Conservation (phyloP, 257 asterid genomes). For the Knoxia roxburghii region DNA sequence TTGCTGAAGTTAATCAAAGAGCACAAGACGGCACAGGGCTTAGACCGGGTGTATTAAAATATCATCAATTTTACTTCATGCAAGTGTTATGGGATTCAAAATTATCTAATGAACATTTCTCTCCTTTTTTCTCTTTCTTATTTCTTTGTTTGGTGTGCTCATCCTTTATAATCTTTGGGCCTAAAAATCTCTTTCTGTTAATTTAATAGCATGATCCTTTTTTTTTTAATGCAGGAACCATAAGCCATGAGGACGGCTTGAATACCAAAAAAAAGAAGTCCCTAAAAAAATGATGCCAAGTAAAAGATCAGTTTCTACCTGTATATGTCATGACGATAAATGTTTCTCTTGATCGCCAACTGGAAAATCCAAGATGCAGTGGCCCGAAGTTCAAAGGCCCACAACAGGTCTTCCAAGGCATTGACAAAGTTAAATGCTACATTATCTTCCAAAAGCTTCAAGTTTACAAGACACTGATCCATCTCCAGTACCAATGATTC, state of each 20-base stretch:
- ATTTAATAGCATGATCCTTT: neutral
- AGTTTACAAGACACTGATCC: conserved; percentile 57
- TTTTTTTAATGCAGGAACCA: neutral
- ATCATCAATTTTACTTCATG: neutral
- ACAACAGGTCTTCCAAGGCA: conserved; percentile 84
- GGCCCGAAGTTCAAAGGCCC: conserved; percentile 94
- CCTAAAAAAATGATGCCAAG: neutral
- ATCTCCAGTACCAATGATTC: conserved; percentile 58
- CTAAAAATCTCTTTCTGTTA: neutral
- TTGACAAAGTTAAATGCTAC: conserved; percentile 88
- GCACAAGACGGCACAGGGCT: neutral
- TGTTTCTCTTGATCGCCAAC: conserved; percentile 75
- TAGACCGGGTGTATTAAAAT: neutral
- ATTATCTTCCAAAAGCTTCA: conserved; percentile 64
- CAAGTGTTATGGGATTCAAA: neutral
- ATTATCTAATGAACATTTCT: neutral
- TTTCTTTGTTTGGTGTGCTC: neutral
- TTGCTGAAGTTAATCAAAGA: neutral
- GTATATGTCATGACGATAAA: conserved; percentile 59
- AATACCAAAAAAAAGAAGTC: neutral
- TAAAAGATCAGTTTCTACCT: conserved; percentile 37
- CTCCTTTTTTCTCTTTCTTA: neutral
- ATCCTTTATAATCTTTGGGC: neutral
- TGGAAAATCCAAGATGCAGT: conserved; percentile 92
- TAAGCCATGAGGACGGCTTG: neutral